A percentile compares a stretch with the other conserved stretches of the same genome.
Evolutionary conservation across 2,329 filamentous ascomycete species (phyloP).

Genomic region (Didymosphaeria variabile): DNA sequence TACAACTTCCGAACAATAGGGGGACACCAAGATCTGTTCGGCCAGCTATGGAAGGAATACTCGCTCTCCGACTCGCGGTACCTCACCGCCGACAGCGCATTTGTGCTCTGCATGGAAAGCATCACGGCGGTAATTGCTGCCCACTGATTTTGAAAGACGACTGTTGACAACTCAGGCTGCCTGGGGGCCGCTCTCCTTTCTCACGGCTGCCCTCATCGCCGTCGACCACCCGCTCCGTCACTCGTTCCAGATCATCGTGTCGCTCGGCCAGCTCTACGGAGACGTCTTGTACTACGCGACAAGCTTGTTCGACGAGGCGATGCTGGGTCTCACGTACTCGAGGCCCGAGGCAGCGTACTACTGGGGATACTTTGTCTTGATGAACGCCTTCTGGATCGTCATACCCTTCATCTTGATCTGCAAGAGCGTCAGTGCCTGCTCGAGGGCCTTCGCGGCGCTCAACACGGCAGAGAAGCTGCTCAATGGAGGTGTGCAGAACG

Average conservation of each 20-base stretch:
- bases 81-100: slow-evolving; percentile 75
- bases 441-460: slow-evolving; percentile 47
- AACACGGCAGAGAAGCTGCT: slow-evolving; percentile 46
- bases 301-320: slow-evolving; percentile 67
- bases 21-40: slow-evolving; percentile 75
- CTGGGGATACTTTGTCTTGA: slow-evolving; percentile 72
- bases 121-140: slow-evolving; percentile 73
- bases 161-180: slow-evolving; percentile 52
- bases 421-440: slow-evolving; percentile 44
- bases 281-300: slow-evolving; percentile 72
- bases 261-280: slow-evolving; percentile 70
- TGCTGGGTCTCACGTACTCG: slow-evolving; percentile 63
- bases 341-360: slow-evolving; percentile 71
- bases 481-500: slow-evolving; percentile 36
- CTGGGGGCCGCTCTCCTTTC: slow-evolving; percentile 70
- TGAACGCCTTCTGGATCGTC: slow-evolving; percentile 74
- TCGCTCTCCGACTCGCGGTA: slow-evolving; percentile 87
- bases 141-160: slow-evolving; percentile 3
- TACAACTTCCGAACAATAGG: slow-evolving; percentile 72
- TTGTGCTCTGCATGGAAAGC: slow-evolving; percentile 87
- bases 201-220: slow-evolving; percentile 64
- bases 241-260: slow-evolving; percentile 68
- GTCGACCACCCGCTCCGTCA: slow-evolving; percentile 65
- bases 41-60: slow-evolving; percentile 94
- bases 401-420: slow-evolving; percentile 58